A percentile compares a stretch with the other conserved stretches of the same genome.
phyloP scores from a whole-genome alignment of 1,284 basidiomycete species.

The Trametes versicolor region DNA sequence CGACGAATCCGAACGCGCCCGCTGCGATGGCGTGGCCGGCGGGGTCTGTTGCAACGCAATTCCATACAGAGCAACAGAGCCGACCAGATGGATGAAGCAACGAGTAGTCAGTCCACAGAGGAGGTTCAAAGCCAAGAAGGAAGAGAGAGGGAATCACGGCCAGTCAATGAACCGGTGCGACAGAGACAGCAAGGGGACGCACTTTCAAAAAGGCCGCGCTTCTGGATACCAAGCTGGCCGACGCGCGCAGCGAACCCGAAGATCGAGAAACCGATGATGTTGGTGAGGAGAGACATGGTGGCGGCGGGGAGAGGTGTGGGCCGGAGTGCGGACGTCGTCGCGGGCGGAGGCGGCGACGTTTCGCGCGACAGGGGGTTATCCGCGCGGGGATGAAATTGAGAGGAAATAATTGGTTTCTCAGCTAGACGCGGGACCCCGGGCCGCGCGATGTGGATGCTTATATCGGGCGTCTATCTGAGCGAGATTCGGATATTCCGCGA shows the following conservation, averaged over 20 bases:
- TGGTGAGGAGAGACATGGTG: conserved; percentile 77
- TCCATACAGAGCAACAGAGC: background rate
- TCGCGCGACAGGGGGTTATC: conserved; percentile 10
- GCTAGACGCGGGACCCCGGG: background rate
- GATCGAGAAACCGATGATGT: conserved; percentile 79
- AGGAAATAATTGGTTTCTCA: conserved; percentile 2
- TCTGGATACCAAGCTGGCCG: conserved; percentile 85
- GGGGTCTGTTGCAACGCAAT: conserved; percentile 65
- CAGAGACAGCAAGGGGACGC: conserved; percentile 45
- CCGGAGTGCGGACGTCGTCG: conserved; percentile 2
- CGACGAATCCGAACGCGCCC: conserved; percentile 69
- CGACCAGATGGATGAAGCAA: background rate
- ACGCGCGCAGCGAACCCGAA: conserved; percentile 83
- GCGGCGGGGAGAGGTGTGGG: conserved; percentile 20
- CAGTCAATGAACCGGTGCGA: background rate
- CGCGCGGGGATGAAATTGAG: background rate
- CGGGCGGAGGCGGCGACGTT: background rate
- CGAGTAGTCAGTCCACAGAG: background rate
- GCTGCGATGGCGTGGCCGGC: conserved; percentile 73
- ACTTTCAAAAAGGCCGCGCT: conserved; percentile 74
- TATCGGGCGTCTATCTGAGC: conserved; percentile 7
- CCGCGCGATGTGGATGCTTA: background rate
- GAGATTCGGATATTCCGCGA: background rate
- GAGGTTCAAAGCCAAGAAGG: background rate
- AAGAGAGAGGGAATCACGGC: background rate